Evolutionary conservation across 805 yeast species (phyloP).

Genomic region (Candida endomychidarum): DNA sequence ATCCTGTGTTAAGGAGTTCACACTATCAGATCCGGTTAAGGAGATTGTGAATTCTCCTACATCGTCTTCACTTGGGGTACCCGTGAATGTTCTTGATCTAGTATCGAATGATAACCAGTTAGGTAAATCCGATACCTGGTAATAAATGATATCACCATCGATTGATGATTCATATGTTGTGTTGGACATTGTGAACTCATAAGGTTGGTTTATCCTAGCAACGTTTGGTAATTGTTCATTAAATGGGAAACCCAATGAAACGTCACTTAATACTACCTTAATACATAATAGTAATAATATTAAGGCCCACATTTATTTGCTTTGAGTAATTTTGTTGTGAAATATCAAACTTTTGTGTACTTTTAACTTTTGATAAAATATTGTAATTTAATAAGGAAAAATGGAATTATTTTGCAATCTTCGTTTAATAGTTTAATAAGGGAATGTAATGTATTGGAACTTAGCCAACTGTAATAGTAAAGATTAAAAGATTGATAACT

Average conservation of each 20-base stretch:
- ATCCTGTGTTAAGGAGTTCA: constrained; percentile 45
- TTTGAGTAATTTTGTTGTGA: background rate
- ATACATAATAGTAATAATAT: constrained; percentile 2
- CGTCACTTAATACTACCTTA: background rate
- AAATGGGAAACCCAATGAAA: constrained; percentile 67
- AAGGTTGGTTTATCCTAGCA: constrained; percentile 66
- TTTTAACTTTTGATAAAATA: too few species aligned
- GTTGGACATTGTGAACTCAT: constrained; percentile 64
- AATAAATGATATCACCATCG: constrained; percentile 47
- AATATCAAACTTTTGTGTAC: background rate
- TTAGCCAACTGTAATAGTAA: background rate
- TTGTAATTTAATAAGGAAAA: too few species aligned
- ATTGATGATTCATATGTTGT: constrained; percentile 58
- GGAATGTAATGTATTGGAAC: constrained; percentile 1
- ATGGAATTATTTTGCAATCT: background rate
- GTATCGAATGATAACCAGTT: constrained; percentile 77
- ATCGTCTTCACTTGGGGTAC: constrained; percentile 56
- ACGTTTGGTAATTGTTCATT: constrained; percentile 83
- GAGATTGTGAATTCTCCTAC: constrained; percentile 42
- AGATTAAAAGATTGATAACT: too few species aligned
- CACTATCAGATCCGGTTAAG: constrained; percentile 69
- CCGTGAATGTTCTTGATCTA: constrained; percentile 58
- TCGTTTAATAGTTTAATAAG: constrained; percentile 3
- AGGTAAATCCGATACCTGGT: constrained; percentile 63
- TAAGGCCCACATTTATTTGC: background rate